Conservation (phyloP, 1,284 basidiomycete genomes). For the Phenoliferia sp. region DNA sequence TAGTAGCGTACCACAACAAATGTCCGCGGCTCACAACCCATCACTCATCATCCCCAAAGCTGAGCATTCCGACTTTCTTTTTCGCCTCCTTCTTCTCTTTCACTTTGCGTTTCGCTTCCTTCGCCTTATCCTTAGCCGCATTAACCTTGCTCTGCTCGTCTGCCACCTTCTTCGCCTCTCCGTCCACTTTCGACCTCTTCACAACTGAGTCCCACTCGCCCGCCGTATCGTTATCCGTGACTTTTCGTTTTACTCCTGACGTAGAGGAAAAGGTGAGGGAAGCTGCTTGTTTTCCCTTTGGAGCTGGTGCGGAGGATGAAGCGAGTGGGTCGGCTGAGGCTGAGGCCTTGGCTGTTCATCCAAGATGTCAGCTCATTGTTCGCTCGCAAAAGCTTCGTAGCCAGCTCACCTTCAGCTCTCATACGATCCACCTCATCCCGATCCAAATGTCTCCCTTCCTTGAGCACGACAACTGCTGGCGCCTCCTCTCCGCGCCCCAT, state of each 20-base stretch:
- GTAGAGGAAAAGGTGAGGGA: conserved; percentile 22
- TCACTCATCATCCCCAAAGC: conserved; percentile 6
- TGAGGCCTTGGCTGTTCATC: conserved; percentile 8
- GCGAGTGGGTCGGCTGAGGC: conserved; percentile 8
- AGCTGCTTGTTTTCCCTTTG: neutral
- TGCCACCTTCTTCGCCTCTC: neutral
- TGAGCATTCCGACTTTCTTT: conserved; percentile 3
- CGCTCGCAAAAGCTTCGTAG: neutral
- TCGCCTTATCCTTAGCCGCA: neutral
- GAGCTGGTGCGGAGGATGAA: neutral
- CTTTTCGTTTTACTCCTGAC: conserved; percentile 8
- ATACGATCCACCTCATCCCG: conserved; percentile 21
- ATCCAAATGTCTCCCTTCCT: conserved; percentile 27
- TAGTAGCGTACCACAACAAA: neutral
- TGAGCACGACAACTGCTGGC: conserved; percentile 27
- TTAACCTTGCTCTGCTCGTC: neutral
- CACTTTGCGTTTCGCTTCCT: neutral
- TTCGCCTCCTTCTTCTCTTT: neutral
- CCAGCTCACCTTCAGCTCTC: conserved; percentile 15
- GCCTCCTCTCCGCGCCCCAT: conserved; percentile 27
- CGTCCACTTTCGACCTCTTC: conserved; percentile 3
- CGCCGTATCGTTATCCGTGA: neutral
- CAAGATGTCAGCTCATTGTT: neutral
- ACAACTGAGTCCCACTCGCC: conserved; percentile 23
- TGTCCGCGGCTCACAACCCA: neutral